Evolutionary conservation across 1,284 basidiomycete genomes (phyloP).

Genomic region (Melampsora americana): DNA sequence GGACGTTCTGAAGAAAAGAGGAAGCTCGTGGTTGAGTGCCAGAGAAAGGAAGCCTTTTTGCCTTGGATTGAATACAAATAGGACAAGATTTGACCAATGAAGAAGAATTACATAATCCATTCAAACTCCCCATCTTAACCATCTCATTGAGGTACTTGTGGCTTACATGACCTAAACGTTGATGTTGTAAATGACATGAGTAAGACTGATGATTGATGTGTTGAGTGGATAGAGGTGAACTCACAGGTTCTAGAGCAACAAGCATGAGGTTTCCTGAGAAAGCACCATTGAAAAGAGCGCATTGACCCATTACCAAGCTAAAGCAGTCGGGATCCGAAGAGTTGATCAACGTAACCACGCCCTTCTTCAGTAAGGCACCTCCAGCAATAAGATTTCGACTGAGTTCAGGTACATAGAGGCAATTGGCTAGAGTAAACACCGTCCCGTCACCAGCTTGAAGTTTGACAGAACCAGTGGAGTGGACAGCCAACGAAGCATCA

Average conservation of each 20-base stretch:
- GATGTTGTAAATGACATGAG: slow-evolving; percentile 1
- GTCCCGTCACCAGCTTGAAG: too few species aligned
- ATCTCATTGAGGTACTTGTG: neutral
- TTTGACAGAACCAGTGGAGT: too few species aligned
- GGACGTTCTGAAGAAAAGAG: too few species aligned
- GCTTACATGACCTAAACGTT: slow-evolving; percentile 14
- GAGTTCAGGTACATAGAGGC: too few species aligned
- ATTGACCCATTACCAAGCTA: neutral
- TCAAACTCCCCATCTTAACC: neutral
- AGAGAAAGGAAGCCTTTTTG: too few species aligned
- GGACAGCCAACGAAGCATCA: too few species aligned
- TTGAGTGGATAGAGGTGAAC: neutral
- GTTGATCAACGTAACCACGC: neutral
- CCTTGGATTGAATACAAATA: neutral
- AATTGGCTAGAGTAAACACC: too few species aligned
- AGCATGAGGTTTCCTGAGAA: neutral
- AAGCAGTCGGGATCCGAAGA: neutral
- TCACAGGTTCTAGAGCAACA: neutral
- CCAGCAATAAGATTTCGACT: too few species aligned
- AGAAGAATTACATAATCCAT: neutral
- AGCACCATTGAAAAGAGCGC: neutral
- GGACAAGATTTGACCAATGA: neutral
- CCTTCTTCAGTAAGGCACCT: too few species aligned
- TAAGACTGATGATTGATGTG: neutral
- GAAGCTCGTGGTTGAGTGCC: too few species aligned